A percentile compares a stretch with the other conserved stretches of the same genome.
These are phyloP conservation scores for Magnusiomyces fungicola DNA, from an alignment of 1,139 yeast species.

Conservation along the genomic window DNA sequence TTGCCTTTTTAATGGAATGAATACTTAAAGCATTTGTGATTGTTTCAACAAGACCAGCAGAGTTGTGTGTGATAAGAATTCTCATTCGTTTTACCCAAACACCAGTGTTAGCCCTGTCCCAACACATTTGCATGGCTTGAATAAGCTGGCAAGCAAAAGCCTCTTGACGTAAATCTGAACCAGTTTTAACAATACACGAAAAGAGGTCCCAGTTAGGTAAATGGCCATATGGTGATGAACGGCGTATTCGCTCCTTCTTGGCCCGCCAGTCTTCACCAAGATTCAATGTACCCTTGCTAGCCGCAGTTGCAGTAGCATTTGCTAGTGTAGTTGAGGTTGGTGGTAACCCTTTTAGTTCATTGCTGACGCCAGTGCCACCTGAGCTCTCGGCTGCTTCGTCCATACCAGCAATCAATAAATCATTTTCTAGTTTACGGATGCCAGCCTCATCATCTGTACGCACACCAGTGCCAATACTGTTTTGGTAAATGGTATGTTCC, in stretches of 20 bases:
- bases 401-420: conserved; percentile 70
- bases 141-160: conserved; percentile 96
- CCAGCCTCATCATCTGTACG: conserved; percentile 62
- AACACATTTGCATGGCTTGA: conserved; percentile 73
- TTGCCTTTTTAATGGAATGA: conserved; percentile 87
- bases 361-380: conserved; percentile 31
- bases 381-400: conserved; percentile 35
- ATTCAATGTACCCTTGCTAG: conserved; percentile 29
- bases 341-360: conserved; percentile 17
- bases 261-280: conserved; percentile 90
- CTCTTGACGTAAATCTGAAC: conserved; percentile 91
- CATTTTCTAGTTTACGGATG: conserved; percentile 84
- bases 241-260: conserved; percentile 71
- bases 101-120: conserved; percentile 59
- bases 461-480: conserved; percentile 10
- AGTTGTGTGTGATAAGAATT: conserved; percentile 82
- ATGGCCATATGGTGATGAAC: conserved; percentile 74
- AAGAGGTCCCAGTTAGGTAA: conserved; percentile 88
- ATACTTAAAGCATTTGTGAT: conserved; percentile 89
- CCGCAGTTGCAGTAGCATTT: background rate
- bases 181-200: conserved; percentile 92
- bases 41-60: conserved; percentile 89
- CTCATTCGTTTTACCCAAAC: conserved; percentile 94
- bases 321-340: background rate
- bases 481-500: conserved; percentile 41